Evolutionary conservation across 345 rosid genomes (phyloP).

Genomic region (Mallotus nudiflorus): DNA sequence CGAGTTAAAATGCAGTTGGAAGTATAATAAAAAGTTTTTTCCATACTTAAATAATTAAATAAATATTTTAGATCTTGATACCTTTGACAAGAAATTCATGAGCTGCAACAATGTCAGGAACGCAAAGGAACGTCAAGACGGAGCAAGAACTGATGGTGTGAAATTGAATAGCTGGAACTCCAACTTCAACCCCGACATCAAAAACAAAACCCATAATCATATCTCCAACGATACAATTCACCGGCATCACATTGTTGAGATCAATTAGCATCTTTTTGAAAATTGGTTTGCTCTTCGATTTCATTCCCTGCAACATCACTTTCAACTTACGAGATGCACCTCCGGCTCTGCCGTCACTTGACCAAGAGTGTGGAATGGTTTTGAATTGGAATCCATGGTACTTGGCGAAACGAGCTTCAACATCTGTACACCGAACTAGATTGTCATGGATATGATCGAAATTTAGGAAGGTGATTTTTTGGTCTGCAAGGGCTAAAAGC

Average conservation of each 20-base stretch:
- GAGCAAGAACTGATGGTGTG: constrained; percentile 15
- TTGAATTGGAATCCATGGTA: constrained; percentile 37
- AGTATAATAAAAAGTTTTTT: no score
- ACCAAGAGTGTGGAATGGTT: constrained; percentile 37
- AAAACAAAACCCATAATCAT: constrained; percentile 32
- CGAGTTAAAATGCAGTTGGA: no score
- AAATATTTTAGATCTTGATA: neutral
- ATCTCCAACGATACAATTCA: constrained; percentile 41
- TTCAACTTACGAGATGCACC: constrained; percentile 15
- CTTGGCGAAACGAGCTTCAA: constrained; percentile 37
- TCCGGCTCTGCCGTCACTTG: constrained; percentile 24
- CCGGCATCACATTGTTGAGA: neutral
- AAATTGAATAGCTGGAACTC: constrained; percentile 31
- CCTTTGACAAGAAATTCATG: constrained; percentile 48
- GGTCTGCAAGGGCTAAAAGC: constrained; percentile 43
- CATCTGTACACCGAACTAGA: constrained; percentile 22
- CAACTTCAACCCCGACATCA: constrained; percentile 39
- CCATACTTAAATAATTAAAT: no score
- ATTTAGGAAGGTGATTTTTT: constrained; percentile 60
- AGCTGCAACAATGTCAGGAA: constrained; percentile 38
- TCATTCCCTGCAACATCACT: constrained; percentile 14
- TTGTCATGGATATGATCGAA: constrained; percentile 35
- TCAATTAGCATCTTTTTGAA: constrained; percentile 26
- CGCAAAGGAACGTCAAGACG: constrained; percentile 16
- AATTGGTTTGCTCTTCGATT: neutral